Evolutionary conservation across 306 rosid species (phyloP).

Genomic region (Hylodesmum podocarpum): DNA sequence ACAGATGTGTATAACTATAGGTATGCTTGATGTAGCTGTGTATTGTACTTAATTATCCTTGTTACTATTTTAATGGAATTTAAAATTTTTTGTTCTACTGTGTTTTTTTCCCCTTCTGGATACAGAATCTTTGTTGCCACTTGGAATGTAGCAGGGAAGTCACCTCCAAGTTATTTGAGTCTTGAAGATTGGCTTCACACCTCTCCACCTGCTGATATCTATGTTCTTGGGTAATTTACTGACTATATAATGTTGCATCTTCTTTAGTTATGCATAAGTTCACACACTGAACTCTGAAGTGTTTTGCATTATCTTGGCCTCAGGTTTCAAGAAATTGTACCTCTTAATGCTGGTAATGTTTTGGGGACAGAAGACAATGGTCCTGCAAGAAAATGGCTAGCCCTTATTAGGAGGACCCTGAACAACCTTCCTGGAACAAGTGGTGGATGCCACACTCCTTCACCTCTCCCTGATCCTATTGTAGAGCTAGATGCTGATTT

Average conservation of each 20-base stretch:
- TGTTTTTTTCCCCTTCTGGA: conserved; percentile 21
- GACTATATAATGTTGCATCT: background rate
- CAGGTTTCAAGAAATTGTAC: conserved; percentile 96
- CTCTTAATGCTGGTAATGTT: conserved; percentile 89
- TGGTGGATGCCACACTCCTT: conserved; percentile 70
- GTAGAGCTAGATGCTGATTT: conserved; percentile 82
- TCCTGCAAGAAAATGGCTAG: conserved; percentile 88
- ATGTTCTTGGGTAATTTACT: conserved; percentile 75
- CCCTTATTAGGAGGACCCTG: conserved; percentile 75
- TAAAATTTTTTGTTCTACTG: background rate
- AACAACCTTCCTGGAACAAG: conserved; percentile 80
- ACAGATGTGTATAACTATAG: conserved; percentile 79
- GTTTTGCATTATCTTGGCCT: conserved; percentile 3
- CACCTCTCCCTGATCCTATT: conserved; percentile 79
- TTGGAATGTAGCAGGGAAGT: conserved; percentile 91
- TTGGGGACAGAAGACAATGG: conserved; percentile 89
- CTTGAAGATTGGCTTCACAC: conserved; percentile 94
- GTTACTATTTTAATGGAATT: conserved; percentile 4
- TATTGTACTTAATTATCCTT: background rate
- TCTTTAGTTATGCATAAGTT: background rate
- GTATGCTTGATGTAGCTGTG: conserved; percentile 43
- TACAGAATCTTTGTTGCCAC: conserved; percentile 79
- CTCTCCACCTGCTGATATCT: conserved; percentile 83
- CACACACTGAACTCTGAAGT: background rate
- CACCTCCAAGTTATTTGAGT: conserved; percentile 75